Evolutionary conservation across 805 yeast genomes (phyloP), one percentile per base, ranked within the genome.

Genomic region (Monosporozyma unispora): DNA sequence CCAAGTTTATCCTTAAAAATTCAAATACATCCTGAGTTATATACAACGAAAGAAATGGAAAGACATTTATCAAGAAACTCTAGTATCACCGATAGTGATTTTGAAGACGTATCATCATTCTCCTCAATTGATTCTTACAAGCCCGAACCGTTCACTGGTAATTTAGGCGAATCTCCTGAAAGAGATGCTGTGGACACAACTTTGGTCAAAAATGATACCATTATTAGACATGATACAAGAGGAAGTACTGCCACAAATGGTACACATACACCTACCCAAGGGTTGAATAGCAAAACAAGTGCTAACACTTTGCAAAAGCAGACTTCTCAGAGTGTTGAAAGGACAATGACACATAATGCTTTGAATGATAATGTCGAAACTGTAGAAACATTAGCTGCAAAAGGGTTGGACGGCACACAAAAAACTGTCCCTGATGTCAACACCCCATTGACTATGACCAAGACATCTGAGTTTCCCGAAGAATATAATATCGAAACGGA

Each of bases 401-500:
- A 55, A 14, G 57, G 58, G 1, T 27, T 54, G n/a, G 50, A 56
- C 19, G 33, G 54, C 4, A 37, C 48, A 3, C 48, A 51, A n/a
- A 55, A 52, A 40, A 50, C 48, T 6, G 25, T 49, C 1, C 59
- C 63, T 16, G 62, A 58, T 46, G 48, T 57, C 29, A 60, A 57
- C 44, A 51, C 54, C 5, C 63, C 65, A 3, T 46, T 56, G 12
- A 48, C 56, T 2, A 44, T 51, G 9, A 39, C 47, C 1, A 46
- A 49, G 11, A 42, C 31, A 18, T 47, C 59, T 18, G 50, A 77
- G 8, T 81, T 82, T 66, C 87, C 87, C 3, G 87, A 82, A 68
- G 87, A 82, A 57, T 82, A 79, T 58, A 74, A 78, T 16, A 52
- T 81, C 56, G 87, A 82, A 65, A 81, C 87, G 0, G 73, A 70